These are phyloP conservation scores for Coriaria nepalensis DNA, from an alignment of 306 rosid species.

Conservation along the genomic window DNA sequence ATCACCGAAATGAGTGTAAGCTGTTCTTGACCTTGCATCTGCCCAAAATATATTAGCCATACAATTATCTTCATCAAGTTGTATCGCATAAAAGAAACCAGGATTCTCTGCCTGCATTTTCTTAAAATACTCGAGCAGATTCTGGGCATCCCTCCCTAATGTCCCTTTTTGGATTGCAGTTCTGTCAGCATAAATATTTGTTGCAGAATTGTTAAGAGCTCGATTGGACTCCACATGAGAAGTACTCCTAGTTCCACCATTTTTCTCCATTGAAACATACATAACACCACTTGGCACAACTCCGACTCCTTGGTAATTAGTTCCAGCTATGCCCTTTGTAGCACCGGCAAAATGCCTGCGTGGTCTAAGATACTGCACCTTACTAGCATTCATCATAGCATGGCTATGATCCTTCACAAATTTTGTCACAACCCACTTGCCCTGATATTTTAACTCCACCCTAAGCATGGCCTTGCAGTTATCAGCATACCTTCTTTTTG, in stretches of 20 bases:
- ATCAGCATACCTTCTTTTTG: slow-evolving; percentile 50
- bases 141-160: slow-evolving; percentile 77
- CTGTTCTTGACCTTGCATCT: slow-evolving; percentile 80
- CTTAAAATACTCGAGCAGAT: slow-evolving; percentile 80
- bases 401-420: slow-evolving; percentile 84
- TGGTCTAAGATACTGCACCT: slow-evolving; percentile 42
- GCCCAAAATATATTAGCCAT: slow-evolving; percentile 86
- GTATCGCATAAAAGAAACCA: slow-evolving; percentile 84
- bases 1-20: slow-evolving; percentile 82
- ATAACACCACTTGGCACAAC: slow-evolving; percentile 83
- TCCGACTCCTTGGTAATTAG: slow-evolving; percentile 54
- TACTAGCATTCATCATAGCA: slow-evolving; percentile 34
- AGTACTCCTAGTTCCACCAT: slow-evolving; percentile 32
- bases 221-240: slow-evolving; percentile 33
- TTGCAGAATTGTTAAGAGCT: slow-evolving; percentile 26
- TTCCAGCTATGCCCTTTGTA: slow-evolving; percentile 50
- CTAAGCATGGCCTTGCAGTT: slow-evolving; percentile 68
- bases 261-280: slow-evolving; percentile 68
- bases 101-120: slow-evolving; percentile 93
- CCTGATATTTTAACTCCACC: slow-evolving; percentile 50
- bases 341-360: slow-evolving; percentile 79
- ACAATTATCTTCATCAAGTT: slow-evolving; percentile 73
- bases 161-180: slow-evolving; percentile 38
- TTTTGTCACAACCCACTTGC: slow-evolving; percentile 72
- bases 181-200: slow-evolving; percentile 31